Evolutionary conservation across 805 yeast genomes (phyloP), one percentile per base, ranked within the genome.

Genomic region (Candida suzukii): DNA sequence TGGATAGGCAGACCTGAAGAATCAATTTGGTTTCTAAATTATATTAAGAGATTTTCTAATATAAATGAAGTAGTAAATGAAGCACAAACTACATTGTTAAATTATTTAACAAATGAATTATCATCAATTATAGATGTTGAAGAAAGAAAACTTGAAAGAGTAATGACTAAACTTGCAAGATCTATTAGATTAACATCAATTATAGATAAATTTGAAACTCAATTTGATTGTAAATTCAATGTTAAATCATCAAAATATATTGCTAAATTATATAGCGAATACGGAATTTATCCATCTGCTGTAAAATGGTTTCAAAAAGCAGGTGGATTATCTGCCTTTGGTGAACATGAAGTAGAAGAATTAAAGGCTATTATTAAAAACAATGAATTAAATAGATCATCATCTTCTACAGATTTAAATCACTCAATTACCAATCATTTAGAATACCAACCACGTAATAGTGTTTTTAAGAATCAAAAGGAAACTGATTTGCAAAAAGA

Each of bases 21-120:
- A 18, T n/a, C 19, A 10, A 19, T n/a, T 9, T 31, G 35, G 35
- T 31, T 40, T 38, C 38, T 30, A 22, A 40, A 21, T 22, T 44
- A 12, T 20, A 38, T 13, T 16, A 30, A 7, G 35, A 38, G 26
- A 19, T 31, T 31, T 14, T 4, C 22, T 9, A 31, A 31, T 31
- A 12, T 17, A 6, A n/a, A 11, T 12, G 24, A 31, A 6, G 6
- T 31, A 10, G 18, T 31, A 7, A 10, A 19, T 12, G n/a, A 31
- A 19, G 24, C n/a, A 12, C 35, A 31, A 17, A n/a, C 19, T 12
- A 17, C 21, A 4, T 12, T 44, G 3, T 41, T 43, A 40, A 38
- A 37, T 14, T 36, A 39, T 4, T 38, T 44, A 4, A 14, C 38
- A 27, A 32, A 22, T 10, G 24, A 16, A 27, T 4, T 32, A 34